Evolutionary conservation across 352 stramenopile species (phyloP).

Genomic region (Pythium dissimile): DNA sequence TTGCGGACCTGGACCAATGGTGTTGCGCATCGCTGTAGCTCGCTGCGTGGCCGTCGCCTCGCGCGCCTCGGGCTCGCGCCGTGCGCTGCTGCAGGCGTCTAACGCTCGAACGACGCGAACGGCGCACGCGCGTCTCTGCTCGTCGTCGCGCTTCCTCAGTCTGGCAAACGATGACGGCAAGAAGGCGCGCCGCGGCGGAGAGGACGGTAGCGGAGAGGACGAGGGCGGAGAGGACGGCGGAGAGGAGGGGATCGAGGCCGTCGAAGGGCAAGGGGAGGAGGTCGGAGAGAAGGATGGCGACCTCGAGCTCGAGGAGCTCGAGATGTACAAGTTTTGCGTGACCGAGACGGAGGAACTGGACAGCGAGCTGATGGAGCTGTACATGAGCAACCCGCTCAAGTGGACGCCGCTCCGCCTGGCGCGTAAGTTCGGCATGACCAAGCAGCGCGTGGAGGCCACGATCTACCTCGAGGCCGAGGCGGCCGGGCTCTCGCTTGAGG

Average conservation of each 20-base stretch:
- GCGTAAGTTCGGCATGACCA: slow-evolving; percentile 67
- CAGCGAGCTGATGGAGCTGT: slow-evolving; percentile 72
- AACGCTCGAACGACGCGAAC: background rate
- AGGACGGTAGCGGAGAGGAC: background rate
- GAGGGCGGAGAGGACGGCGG: slow-evolving; percentile 16
- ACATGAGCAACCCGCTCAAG: slow-evolving; percentile 83
- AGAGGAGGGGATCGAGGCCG: slow-evolving; percentile 24
- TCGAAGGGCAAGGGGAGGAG: slow-evolving; percentile 18
- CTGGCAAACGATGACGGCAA: slow-evolving; percentile 60
- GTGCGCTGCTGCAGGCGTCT: background rate
- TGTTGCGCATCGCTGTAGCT: slow-evolving; percentile 25
- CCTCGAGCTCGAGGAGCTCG: slow-evolving; percentile 62
- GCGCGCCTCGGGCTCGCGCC: slow-evolving; percentile 1
- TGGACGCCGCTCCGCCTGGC: slow-evolving; percentile 85
- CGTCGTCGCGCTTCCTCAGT: slow-evolving; percentile 73
- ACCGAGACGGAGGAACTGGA: slow-evolving; percentile 70
- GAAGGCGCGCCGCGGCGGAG: slow-evolving; percentile 16
- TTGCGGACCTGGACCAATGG: slow-evolving; percentile 1
- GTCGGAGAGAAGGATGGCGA: slow-evolving; percentile 58
- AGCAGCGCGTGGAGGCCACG: slow-evolving; percentile 75
- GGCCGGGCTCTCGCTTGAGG: slow-evolving; percentile 45
- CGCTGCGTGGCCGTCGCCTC: slow-evolving; percentile 20
- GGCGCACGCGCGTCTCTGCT: slow-evolving; percentile 29
- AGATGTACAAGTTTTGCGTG: slow-evolving; percentile 73
- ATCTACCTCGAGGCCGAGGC: slow-evolving; percentile 78